Percentiles rank a stretch among this genome's conserved stretches.
Conservation (phyloP, 2,329 filamentous ascomycete genomes). For the Diaporthe nobilis region DNA sequence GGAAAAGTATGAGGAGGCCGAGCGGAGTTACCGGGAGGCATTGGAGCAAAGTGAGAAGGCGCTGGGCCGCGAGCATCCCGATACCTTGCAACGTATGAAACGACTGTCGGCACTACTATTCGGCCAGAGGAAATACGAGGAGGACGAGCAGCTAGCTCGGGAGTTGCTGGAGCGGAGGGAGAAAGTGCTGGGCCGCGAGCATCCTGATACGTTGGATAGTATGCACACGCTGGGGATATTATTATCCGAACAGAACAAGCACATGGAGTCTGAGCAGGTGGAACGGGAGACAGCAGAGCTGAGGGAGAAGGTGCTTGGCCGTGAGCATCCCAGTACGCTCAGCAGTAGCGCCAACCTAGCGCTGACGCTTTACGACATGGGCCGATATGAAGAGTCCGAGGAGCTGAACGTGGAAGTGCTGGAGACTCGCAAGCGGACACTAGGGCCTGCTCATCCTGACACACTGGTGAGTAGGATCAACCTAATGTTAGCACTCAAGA, state of each 20-base stretch:
- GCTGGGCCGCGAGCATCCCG: background rate
- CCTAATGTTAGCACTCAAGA: background rate
- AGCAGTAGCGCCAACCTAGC: background rate
- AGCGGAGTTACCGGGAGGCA: background rate
- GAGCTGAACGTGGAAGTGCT: background rate
- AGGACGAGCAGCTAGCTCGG: background rate
- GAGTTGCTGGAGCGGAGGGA: background rate
- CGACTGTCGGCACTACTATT: fast-evolving
- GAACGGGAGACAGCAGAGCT: background rate
- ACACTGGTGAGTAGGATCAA: background rate
- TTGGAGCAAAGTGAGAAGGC: background rate
- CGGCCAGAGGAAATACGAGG: background rate
- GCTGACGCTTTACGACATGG: background rate
- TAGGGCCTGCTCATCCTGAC: background rate
- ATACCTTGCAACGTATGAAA: background rate
- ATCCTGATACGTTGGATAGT: background rate
- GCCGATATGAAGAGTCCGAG: background rate
- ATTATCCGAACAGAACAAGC: background rate
- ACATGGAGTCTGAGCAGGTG: background rate
- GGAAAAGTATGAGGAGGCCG: background rate
- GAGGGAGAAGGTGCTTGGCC: background rate
- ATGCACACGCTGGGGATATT: fast-evolving
- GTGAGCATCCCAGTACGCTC: background rate
- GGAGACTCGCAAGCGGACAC: background rate
- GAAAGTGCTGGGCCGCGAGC: background rate